These are phyloP conservation scores for Cairneyella variabilis DNA, from an alignment of 495 filamentous ascomycete genomes.

Conservation along the genomic window DNA sequence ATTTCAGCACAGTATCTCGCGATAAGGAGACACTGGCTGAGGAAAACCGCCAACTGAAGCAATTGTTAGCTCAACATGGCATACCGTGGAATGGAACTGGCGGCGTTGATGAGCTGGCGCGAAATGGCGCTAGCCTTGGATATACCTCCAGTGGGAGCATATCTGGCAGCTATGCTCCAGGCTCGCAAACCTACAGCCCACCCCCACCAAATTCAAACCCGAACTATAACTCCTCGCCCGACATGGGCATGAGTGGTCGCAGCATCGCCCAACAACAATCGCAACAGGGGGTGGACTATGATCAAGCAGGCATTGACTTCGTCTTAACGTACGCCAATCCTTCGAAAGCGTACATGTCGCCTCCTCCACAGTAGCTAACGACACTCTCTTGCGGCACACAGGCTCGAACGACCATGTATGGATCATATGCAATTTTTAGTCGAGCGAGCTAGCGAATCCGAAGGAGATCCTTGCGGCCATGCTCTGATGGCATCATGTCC, in stretches of 20 bases:
- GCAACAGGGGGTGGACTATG: conserved; percentile 65
- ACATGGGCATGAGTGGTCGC: conserved; percentile 21
- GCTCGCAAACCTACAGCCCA: conserved; percentile 31
- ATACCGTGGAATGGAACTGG: conserved; percentile 50
- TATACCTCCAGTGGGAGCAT: conserved; percentile 54
- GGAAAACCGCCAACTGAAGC: conserved; percentile 75
- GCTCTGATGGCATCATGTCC: conserved; percentile 88
- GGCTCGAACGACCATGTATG: conserved; percentile 92
- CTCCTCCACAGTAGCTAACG: conserved; percentile 53
- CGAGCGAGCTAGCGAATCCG: conserved; percentile 51
- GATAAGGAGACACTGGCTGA: conserved; percentile 64
- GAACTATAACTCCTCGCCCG: background rate
- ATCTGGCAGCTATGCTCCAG: conserved; percentile 50
- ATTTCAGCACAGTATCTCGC: conserved; percentile 54
- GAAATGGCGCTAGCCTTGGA: conserved; percentile 36
- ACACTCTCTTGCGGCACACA: conserved; percentile 35
- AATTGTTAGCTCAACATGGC: conserved; percentile 68
- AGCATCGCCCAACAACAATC: conserved; percentile 27
- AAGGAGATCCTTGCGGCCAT: conserved; percentile 63
- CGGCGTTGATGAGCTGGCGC: conserved; percentile 40
- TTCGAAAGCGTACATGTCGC: conserved; percentile 60
- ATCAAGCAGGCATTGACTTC: conserved; percentile 90
- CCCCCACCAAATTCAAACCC: conserved; percentile 22
- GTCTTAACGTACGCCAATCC: conserved; percentile 82
- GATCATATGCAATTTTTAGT: conserved; percentile 82